Evolutionary conservation across 306 rosid genomes (phyloP), one percentile per base, ranked within the genome.

Genomic region (Quercus parvula): DNA sequence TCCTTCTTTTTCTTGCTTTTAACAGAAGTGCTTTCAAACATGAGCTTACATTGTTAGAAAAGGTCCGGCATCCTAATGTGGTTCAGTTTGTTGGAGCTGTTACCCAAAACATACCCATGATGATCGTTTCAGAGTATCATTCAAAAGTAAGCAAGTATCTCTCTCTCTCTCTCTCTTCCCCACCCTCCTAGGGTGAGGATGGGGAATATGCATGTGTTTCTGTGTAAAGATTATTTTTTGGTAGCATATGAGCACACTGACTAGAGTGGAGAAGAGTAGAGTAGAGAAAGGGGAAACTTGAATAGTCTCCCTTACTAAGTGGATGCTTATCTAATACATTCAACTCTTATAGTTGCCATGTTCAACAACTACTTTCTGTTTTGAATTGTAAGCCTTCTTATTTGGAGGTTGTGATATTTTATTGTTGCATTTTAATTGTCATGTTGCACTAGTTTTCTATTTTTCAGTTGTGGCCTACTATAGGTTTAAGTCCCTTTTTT

Each of bases 71-170:
- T 88, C 99, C 99, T 41, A 96, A 96, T 46, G 89, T 96, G 33
- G 90, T 96, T 79, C 99, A 96, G 86, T 96, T 96, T 87, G 99
- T 96, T 85, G 99, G 99, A 64, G 99, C 99, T 66, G 99, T 96
- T 81, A 96, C 99, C 76, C 99, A 96, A 80, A 96, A 96, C 85
- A 78, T 86, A 84, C 99, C 99, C 71, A 96, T 96, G 99, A 96
- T 96, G 99, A 96, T 96, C 77, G 97, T 96, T 75, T 87, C 92
- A 71, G 99, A 96, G 83, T 90, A 88, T 89, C 98, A 90, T 81
- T 76, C 96, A 20, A 96, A 93, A 92, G 99, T 93, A 87, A 88
- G 86, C 75, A 82, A 19, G 54, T 70, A 74, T 63, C 83, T 76
- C 72, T 56, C 82, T 64, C 58, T 75, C 67, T 77, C 81, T 24